Evolutionary conservation across 2,329 filamentous ascomycete genomes (phyloP).

Genomic region (Torrubiella hemipterigena): DNA sequence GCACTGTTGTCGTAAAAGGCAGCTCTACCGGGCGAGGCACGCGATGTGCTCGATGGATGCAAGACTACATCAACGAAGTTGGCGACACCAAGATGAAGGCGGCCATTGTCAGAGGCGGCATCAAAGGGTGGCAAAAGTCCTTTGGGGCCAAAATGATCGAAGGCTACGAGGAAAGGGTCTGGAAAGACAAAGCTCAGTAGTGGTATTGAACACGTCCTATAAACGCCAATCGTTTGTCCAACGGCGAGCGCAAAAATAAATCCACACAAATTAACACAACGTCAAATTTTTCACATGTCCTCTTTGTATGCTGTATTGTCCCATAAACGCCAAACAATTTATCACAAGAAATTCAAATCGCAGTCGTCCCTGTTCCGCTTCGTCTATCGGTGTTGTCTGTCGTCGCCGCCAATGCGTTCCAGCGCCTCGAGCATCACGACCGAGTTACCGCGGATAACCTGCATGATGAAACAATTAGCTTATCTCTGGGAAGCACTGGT

Average conservation of each 20-base stretch:
- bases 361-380: constrained; percentile 4
- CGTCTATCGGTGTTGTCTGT: constrained; percentile 25
- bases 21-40: constrained; percentile 38
- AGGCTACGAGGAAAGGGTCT: constrained; percentile 32
- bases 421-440: constrained; percentile 93
- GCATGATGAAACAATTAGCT: constrained; percentile 12
- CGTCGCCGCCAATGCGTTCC: constrained; percentile 53
- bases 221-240: too few species aligned
- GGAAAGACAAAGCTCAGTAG: constrained; percentile 12
- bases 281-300: constrained; percentile 10
- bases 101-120: constrained; percentile 36
- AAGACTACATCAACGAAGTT: constrained; percentile 38
- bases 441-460: constrained; percentile 95
- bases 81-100: constrained; percentile 30
- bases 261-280: constrained; percentile 7
- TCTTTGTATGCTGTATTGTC: constrained; percentile 9
- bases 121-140: constrained; percentile 41
- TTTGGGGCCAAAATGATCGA: constrained; percentile 36
- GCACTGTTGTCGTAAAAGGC: constrained; percentile 24
- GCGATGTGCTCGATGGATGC: constrained; percentile 42
- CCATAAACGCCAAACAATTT: constrained; percentile 22
- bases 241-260: neutral
- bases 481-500: neutral
- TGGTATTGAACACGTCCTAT: constrained; percentile 1
- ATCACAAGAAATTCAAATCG: constrained; percentile 10